Conservation (phyloP, 2,329 filamentous ascomycete species). For the Pseudocercospora crystallina region DNA sequence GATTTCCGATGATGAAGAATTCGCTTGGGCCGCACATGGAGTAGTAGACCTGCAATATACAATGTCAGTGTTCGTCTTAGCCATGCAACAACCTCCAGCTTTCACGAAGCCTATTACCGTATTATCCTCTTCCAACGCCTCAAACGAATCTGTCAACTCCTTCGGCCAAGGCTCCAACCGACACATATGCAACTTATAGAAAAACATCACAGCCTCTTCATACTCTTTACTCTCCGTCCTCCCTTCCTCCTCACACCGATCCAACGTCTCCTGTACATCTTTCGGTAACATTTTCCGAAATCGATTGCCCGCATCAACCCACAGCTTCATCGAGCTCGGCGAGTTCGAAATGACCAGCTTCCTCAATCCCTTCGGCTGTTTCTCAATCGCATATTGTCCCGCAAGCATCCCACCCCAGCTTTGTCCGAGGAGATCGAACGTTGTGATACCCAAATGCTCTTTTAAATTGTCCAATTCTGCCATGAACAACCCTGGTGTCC, state of each 20-base stretch:
- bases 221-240: slow-evolving; percentile 35
- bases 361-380: slow-evolving; percentile 37
- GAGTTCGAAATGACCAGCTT: slow-evolving; percentile 37
- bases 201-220: slow-evolving; percentile 32
- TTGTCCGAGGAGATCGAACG: slow-evolving; percentile 51
- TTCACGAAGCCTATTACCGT: too few species aligned
- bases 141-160: slow-evolving; percentile 29
- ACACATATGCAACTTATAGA: slow-evolving; percentile 34
- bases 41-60: slow-evolving; percentile 23
- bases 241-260: slow-evolving; percentile 31
- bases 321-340: slow-evolving; percentile 31
- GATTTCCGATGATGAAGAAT: slow-evolving; percentile 41
- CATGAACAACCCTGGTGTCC: slow-evolving; percentile 50
- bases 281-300: slow-evolving; percentile 31
- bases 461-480: slow-evolving; percentile 53
- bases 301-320: slow-evolving; percentile 30
- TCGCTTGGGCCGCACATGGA: slow-evolving; percentile 36
- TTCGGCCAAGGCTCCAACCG: slow-evolving; percentile 32
- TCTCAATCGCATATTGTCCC: slow-evolving; percentile 41
- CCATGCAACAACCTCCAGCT: too few species aligned
- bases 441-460: slow-evolving; percentile 40
- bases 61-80: too few species aligned
- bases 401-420: slow-evolving; percentile 57
- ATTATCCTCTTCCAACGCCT: slow-evolving; percentile 30
- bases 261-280: slow-evolving; percentile 32